Evolutionary conservation across 768 basidiomycete genomes (phyloP), one percentile per base, ranked within the genome.

Genomic region (Mycena floridula): DNA sequence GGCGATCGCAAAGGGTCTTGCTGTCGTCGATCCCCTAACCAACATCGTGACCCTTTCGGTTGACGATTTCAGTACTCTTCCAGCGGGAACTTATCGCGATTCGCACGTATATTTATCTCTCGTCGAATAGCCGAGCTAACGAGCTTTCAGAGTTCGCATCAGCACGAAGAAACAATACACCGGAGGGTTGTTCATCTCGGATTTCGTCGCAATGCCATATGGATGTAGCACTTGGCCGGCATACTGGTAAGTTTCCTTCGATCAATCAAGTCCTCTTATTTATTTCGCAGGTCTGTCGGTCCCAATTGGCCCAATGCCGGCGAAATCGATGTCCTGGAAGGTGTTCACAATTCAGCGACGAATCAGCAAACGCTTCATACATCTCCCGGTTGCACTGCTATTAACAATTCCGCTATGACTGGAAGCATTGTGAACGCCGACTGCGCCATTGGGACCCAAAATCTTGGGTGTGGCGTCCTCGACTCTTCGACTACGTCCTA

Each of bases 281-380:
- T n/a, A n/a, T n/a, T n/a, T n/a, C n/a, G n/a, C n/a, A 67, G 66
- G 57, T 65, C 70, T 3, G 64, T 69, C 35, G 77, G 79, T 7
- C 66, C 72, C 2, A 54, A 70, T 37, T 82, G 79, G 80, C 78
- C 78, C 4, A 15, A 25, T 21, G 60, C 48, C 20, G 80, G 79
- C n/a, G 85, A 89, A 59, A 81, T 87, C 40, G 88, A 89, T 54
- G 73, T 86, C 41, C 57, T 89, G 7, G 88, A 90, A 55, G 82
- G 84, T 15, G 83, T 89, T 43, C 76, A 89, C 52, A 54, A 72
- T 21, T 70, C 75, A 55, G 47, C 61, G 1, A 64, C 58, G 22
- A 87, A 89, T 51, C 82, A 80, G 47, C 75, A 77, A 59, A 78
- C 85, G 1, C 66, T 88, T 5, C 87, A 89, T 57, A 81, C 74